Evolutionary conservation across 2,329 filamentous ascomycete species (phyloP).

Genomic region (Huntiella omanensis): DNA sequence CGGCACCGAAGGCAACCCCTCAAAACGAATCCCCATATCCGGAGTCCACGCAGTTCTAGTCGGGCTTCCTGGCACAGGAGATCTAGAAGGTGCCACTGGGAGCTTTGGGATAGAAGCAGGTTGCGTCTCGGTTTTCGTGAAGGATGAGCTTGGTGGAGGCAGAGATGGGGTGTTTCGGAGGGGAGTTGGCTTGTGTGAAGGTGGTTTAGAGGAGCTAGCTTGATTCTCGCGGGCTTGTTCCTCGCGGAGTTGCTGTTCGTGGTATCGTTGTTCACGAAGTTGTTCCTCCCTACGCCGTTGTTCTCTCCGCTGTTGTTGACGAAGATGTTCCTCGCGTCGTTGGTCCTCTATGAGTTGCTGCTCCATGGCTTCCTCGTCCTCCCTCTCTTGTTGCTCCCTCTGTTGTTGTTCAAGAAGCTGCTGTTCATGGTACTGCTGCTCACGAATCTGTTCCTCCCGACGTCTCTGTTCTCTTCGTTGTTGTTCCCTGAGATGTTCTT

Average conservation of each 20-base stretch:
- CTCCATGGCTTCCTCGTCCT: too few relatives aligned
- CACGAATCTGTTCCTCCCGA: background rate
- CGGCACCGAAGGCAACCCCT: slow-evolving; percentile 20
- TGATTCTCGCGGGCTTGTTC: slow-evolving; percentile 10
- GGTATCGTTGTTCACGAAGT: too few relatives aligned
- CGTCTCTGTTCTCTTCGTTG: background rate
- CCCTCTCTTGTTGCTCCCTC: too few relatives aligned
- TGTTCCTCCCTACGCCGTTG: too few relatives aligned
- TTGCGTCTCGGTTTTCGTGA: slow-evolving; percentile 6
- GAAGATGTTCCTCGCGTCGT: too few relatives aligned
- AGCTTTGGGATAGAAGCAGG: slow-evolving; percentile 12
- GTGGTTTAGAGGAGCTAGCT: background rate
- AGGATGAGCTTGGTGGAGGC: slow-evolving; percentile 18
- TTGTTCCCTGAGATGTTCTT: background rate
- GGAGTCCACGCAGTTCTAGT: slow-evolving; percentile 48
- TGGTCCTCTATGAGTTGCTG: too few relatives aligned
- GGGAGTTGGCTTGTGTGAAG: background rate
- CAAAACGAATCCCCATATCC: slow-evolving; percentile 65
- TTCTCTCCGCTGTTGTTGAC: too few relatives aligned
- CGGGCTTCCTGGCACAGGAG: background rate
- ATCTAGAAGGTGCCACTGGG: background rate
- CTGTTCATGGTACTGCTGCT: background rate
- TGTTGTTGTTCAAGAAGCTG: slow-evolving; percentile 3
- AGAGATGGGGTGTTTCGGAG: background rate
- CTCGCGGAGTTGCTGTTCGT: too few relatives aligned